These are phyloP conservation scores for Apiosordaria backusii DNA, from an alignment of 495 filamentous ascomycete species.

Conservation along the genomic window DNA sequence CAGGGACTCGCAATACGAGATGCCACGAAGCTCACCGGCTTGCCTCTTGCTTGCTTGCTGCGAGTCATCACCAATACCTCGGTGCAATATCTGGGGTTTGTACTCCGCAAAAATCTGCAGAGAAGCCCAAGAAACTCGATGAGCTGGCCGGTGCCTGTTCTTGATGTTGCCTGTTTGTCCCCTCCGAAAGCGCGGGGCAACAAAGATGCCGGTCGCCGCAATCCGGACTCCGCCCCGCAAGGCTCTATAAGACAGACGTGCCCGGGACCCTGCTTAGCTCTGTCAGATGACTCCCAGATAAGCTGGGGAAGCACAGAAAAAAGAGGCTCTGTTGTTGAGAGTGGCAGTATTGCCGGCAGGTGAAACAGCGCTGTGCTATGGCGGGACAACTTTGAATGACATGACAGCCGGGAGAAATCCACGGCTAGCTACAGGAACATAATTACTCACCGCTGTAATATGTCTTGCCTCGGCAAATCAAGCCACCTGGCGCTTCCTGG, in stretches of 20 bases:
- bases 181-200: not conserved
- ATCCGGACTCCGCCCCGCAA: slow-evolving; percentile 3
- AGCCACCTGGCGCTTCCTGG: not conserved
- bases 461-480: not conserved
- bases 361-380: slow-evolving; percentile 1
- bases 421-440: not conserved
- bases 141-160: too few relatives aligned
- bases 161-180: not conserved
- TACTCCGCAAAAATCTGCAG: not conserved
- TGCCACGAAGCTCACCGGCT: not conserved
- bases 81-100: too few relatives aligned
- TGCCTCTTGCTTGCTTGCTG: not conserved
- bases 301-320: not conserved
- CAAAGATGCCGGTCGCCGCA: not conserved
- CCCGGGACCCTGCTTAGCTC: not conserved
- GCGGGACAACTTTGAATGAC: not conserved
- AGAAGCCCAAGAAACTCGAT: not conserved
- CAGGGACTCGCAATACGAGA: not conserved
- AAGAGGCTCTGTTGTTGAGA: not conserved
- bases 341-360: not conserved
- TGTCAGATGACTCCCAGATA: not conserved
- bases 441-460: not conserved
- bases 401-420: not conserved
- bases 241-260: slow-evolving; percentile 1
- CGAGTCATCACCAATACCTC: not conserved